phyloP scores from a whole-genome alignment of 495 filamentous ascomycete species.

The Amorphotheca resinae region DNA sequence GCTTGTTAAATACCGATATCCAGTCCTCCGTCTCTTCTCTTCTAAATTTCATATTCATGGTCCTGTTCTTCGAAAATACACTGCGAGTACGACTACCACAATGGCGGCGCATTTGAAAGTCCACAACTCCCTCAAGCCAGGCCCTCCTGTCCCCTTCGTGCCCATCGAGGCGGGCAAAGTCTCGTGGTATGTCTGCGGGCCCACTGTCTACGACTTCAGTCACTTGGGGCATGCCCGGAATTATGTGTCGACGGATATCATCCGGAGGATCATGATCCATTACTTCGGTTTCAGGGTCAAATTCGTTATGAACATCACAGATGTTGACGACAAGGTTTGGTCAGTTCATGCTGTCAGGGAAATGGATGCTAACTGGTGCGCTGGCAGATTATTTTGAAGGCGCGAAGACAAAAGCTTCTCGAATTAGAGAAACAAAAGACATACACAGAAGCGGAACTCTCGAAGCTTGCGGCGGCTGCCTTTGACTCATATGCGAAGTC shows the following conservation, averaged over 20 bases:
- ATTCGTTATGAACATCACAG: constrained; percentile 95
- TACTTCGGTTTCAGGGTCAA: constrained; percentile 79
- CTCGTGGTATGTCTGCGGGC: constrained; percentile 84
- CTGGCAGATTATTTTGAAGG: constrained; percentile 17
- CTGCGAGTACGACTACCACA: constrained; percentile 5
- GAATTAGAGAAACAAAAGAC: constrained; percentile 17
- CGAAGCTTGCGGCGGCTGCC: constrained; percentile 44
- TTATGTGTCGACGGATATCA: constrained; percentile 89
- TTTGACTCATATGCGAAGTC: constrained; percentile 61
- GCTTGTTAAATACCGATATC: constrained; percentile 4
- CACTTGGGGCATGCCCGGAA: constrained; percentile 88
- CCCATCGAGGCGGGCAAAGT: constrained; percentile 64
- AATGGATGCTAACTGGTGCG: neutral
- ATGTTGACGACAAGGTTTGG: constrained; percentile 71
- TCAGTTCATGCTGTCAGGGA: neutral
- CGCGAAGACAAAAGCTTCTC: constrained; percentile 7
- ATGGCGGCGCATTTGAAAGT: constrained; percentile 43
- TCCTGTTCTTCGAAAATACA: constrained; percentile 4
- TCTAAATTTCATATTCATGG: constrained; percentile 20
- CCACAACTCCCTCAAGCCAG: constrained; percentile 66
- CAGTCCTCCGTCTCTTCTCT: neutral
- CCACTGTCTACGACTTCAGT: constrained; percentile 84
- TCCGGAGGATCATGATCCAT: constrained; percentile 72
- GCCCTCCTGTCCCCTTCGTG: constrained; percentile 59
- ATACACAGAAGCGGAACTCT: constrained; percentile 16